Percentiles rank a stretch among this genome's conserved stretches.
Conservation (phyloP, 345 rosid species). For the Ailanthus altissimus region DNA sequence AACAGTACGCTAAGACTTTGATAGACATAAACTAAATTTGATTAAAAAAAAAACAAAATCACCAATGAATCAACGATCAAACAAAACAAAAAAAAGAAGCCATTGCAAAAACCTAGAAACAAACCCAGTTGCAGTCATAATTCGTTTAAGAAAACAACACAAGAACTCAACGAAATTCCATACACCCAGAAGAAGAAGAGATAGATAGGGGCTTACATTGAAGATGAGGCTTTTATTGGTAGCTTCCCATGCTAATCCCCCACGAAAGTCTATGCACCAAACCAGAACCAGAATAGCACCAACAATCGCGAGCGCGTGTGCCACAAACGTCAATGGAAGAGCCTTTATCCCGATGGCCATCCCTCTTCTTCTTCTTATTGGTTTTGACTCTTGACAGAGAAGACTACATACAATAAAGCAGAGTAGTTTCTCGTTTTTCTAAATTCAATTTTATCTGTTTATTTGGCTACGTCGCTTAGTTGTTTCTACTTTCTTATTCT, state of each 20-base stretch:
- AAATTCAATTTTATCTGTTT: not conserved
- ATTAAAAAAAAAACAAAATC: too few species aligned
- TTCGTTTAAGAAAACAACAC: not conserved
- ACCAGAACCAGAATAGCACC: slow-evolving; percentile 71
- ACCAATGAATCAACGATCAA: not conserved
- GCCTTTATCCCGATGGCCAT: slow-evolving; percentile 62
- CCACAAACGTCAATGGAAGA: slow-evolving; percentile 52
- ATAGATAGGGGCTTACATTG: slow-evolving; percentile 50
- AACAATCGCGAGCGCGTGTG: slow-evolving; percentile 60
- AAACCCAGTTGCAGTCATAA: not conserved
- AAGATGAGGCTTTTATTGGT: slow-evolving; percentile 84
- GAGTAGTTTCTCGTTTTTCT: not conserved
- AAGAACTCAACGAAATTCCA: not conserved
- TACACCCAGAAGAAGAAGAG: not conserved
- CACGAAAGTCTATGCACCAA: slow-evolving; percentile 74
- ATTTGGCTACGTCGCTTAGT: not conserved
- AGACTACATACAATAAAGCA: not conserved
- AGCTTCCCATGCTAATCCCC: slow-evolving; percentile 94
- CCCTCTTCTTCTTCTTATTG: slow-evolving; percentile 14
- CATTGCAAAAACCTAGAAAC: not conserved
- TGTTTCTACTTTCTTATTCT: not conserved
- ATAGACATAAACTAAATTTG: not conserved
- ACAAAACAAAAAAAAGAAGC: not conserved
- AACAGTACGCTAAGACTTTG: not conserved
- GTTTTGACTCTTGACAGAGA: not conserved